These are phyloP conservation scores for Nemania sp. DNA, from an alignment of 2,329 filamentous ascomycete species.

Conservation along the genomic window DNA sequence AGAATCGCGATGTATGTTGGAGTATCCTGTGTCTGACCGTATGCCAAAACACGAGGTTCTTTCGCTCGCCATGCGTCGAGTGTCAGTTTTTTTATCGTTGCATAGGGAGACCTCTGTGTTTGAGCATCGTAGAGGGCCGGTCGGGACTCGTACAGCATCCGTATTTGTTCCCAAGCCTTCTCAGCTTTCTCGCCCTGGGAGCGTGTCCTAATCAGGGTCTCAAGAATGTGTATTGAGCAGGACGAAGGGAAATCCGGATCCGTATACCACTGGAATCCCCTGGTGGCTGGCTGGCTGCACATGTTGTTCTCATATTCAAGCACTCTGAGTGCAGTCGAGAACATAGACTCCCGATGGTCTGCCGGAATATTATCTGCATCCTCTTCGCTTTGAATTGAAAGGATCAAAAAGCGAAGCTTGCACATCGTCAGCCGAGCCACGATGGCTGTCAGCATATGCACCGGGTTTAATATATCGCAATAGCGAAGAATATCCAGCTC, in stretches of 20 bases:
- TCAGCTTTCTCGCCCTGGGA: neutral
- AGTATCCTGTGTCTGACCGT: neutral
- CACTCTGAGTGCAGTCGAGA: conserved; percentile 3
- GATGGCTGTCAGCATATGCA: conserved; percentile 5
- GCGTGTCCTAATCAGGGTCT: neutral
- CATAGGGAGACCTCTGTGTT: neutral
- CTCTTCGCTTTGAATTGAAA: neutral
- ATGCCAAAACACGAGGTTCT: neutral
- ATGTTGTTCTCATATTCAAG: conserved; percentile 9
- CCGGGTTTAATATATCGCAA: conserved; percentile 10
- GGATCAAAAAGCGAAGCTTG: conserved; percentile 6
- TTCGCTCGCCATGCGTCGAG: conserved; percentile 4
- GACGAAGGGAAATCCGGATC: neutral
- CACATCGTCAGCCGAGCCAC: conserved; percentile 4
- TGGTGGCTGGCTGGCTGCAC: conserved; percentile 3
- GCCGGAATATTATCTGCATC: neutral
- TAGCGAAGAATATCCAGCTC: conserved; percentile 7
- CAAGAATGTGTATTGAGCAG: neutral
- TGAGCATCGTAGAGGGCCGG: neutral
- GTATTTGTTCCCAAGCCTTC: conserved; percentile 9
- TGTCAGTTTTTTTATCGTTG: neutral
- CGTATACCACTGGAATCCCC: conserved; percentile 8
- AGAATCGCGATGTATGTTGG: conserved; percentile 1
- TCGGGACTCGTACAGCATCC: conserved; percentile 2
- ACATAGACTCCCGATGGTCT: neutral